Evolutionary conservation across 2,329 filamentous ascomycete genomes (phyloP).

Genomic region (Aspergillus hiratsukae): DNA sequence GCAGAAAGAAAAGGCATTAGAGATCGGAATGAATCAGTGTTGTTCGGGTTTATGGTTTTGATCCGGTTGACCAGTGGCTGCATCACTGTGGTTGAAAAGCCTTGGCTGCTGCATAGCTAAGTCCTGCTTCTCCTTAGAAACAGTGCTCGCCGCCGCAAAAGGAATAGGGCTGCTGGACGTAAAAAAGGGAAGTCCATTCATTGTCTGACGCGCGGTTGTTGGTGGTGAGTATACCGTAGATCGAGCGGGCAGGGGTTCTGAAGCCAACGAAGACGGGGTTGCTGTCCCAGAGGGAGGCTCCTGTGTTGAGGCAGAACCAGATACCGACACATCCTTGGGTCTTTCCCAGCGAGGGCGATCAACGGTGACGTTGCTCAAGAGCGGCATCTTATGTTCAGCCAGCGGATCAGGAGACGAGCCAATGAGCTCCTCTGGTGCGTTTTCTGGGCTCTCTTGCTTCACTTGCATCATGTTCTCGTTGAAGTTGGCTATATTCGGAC

Average conservation of each 20-base stretch:
- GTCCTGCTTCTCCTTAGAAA: neutral
- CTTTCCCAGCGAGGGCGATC: constrained; percentile 4
- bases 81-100: neutral
- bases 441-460: neutral
- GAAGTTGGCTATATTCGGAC: neutral
- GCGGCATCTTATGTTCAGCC: neutral
- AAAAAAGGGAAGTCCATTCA: constrained; percentile 47
- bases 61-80: neutral
- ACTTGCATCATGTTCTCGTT: neutral
- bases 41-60: neutral
- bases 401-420: neutral
- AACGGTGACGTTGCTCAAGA: neutral
- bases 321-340: neutral
- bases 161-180: constrained; percentile 43
- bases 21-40: neutral
- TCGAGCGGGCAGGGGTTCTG: constrained; percentile 11
- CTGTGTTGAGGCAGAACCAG: constrained; percentile 2
- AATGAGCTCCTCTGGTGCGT: neutral
- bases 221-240: constrained; percentile 27
- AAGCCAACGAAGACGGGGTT: constrained; percentile 25
- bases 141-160: constrained; percentile 27
- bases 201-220: constrained; percentile 29
- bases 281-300: constrained; percentile 3
- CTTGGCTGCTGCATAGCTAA: constrained; percentile 1
- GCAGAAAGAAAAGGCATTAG: neutral